These are phyloP conservation scores for Basipetospora chlamydospora DNA, from an alignment of 2,329 filamentous ascomycete species.

Conservation along the genomic window DNA sequence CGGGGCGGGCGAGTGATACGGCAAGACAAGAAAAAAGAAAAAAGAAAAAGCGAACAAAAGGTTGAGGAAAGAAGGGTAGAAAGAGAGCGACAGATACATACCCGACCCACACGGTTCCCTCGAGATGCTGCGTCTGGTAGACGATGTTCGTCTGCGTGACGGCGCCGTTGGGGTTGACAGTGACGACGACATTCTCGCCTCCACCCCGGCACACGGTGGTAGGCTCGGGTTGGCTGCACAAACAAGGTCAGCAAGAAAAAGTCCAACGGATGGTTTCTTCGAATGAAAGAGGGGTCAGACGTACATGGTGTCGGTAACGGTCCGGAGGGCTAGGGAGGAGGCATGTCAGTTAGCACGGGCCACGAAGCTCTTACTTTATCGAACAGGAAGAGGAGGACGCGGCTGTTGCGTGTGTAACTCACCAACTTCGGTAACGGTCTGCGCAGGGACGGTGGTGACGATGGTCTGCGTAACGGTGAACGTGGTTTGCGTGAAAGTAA, in stretches of 20 bases:
- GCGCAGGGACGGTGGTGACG: slow-evolving; percentile 17
- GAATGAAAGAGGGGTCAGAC: background rate
- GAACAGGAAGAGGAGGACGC: too few species aligned
- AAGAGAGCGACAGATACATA: slow-evolving; percentile 11
- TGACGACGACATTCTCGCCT: slow-evolving; percentile 15
- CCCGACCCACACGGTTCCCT: slow-evolving; percentile 21
- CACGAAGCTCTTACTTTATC: too few species aligned
- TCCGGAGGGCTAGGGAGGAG: slow-evolving; percentile 13
- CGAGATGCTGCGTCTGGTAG: slow-evolving; percentile 19
- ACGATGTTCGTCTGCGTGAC: slow-evolving; percentile 20
- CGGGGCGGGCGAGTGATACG: too few species aligned
- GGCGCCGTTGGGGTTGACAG: slow-evolving; percentile 15
- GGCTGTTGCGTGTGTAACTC: too few species aligned
- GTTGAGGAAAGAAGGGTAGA: background rate
- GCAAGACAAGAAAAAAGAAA: background rate
- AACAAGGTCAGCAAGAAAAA: background rate
- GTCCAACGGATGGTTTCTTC: background rate
- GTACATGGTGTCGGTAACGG: slow-evolving; percentile 16
- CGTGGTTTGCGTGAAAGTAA: slow-evolving; percentile 22
- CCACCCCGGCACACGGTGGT: slow-evolving; percentile 18
- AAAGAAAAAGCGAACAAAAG: background rate
- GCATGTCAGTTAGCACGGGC: too few species aligned
- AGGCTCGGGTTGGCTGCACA: slow-evolving; percentile 14
- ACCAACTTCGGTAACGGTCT: slow-evolving; percentile 16
- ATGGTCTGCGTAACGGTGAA: slow-evolving; percentile 20